phyloP scores from a whole-genome alignment of 208 protist species.

The Wallacemonas sp. region DNA sequence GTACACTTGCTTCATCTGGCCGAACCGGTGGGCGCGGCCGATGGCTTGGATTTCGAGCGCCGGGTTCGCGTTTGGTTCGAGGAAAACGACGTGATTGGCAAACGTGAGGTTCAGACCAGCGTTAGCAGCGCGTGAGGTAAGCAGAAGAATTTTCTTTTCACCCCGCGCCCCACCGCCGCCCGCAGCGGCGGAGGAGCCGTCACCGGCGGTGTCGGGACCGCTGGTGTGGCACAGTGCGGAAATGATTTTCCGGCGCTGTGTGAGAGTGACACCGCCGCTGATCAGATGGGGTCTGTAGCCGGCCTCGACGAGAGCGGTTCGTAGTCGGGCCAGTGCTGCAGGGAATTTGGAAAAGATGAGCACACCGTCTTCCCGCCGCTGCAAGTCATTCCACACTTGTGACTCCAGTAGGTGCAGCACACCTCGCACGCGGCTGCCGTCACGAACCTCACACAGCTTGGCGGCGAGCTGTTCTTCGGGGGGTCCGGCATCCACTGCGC shows the following conservation, averaged over 20 bases:
- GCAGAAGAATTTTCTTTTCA: conserved; percentile 41
- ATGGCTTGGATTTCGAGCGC: conserved; percentile 75
- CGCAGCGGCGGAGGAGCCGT: conserved; percentile 15
- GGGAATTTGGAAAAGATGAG: conserved; percentile 58
- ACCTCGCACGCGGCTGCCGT: conserved; percentile 28
- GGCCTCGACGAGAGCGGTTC: conserved; percentile 12
- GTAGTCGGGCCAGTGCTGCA: conserved; percentile 21
- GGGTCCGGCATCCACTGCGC: neutral
- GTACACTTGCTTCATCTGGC: conserved; percentile 65
- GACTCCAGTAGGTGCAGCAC: conserved; percentile 29
- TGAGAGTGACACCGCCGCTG: conserved; percentile 29
- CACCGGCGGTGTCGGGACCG: neutral
- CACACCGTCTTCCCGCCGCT: conserved; percentile 23
- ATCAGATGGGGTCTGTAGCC: conserved; percentile 36
- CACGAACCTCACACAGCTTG: conserved; percentile 18
- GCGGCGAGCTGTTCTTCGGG: conserved; percentile 12
- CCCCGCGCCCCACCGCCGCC: neutral
- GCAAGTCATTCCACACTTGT: conserved; percentile 19
- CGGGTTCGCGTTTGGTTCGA: conserved; percentile 72
- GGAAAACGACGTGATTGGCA: conserved; percentile 72
- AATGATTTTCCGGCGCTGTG: conserved; percentile 38
- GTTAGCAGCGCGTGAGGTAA: conserved; percentile 53
- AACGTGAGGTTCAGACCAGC: conserved; percentile 72
- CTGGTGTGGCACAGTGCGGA: neutral
- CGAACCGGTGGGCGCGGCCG: conserved; percentile 88